These are phyloP conservation scores for Panus rudis DNA, from an alignment of 768 basidiomycete species.

Conservation along the genomic window DNA sequence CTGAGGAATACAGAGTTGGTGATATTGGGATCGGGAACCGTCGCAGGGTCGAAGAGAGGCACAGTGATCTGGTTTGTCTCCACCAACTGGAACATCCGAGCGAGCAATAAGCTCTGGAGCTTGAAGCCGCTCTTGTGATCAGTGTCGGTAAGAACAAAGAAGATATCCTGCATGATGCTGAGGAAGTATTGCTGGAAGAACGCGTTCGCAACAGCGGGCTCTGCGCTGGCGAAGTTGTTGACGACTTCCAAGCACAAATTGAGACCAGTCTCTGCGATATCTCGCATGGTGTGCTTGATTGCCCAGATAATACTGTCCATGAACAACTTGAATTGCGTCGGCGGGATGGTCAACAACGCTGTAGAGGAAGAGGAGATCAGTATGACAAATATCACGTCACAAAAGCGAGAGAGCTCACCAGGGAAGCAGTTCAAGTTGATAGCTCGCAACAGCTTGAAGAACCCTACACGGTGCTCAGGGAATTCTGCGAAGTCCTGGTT, in stretches of 20 bases:
- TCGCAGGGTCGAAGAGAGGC: conserved; percentile 77
- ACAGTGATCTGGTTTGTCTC: conserved; percentile 73
- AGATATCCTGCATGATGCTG: conserved; percentile 88
- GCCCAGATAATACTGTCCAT: conserved; percentile 99
- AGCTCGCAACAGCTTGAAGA: conserved; percentile 91
- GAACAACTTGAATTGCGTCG: conserved; percentile 90
- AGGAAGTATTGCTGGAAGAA: conserved; percentile 98
- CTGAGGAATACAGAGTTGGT: conserved; percentile 77
- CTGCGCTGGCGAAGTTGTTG: conserved; percentile 87
- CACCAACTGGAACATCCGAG: conserved; percentile 89
- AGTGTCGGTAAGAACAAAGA: conserved; percentile 95
- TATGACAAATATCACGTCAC: background rate
- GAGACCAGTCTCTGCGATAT: conserved; percentile 89
- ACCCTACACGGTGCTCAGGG: conserved; percentile 94
- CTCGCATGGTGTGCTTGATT: conserved; percentile 99
- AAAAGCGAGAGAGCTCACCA: conserved; percentile 42
- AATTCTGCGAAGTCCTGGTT: conserved; percentile 99
- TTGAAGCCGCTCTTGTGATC: conserved; percentile 99
- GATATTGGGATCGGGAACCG: conserved; percentile 60
- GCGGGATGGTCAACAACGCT: conserved; percentile 85
- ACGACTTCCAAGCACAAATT: conserved; percentile 90
- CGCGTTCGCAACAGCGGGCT: conserved; percentile 71
- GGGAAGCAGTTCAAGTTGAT: conserved; percentile 95
- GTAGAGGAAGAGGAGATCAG: background rate
- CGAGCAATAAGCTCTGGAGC: conserved; percentile 86